These are phyloP conservation scores for Penicillium herquei DNA, from an alignment of 495 filamentous ascomycete genomes.

Conservation along the genomic window DNA sequence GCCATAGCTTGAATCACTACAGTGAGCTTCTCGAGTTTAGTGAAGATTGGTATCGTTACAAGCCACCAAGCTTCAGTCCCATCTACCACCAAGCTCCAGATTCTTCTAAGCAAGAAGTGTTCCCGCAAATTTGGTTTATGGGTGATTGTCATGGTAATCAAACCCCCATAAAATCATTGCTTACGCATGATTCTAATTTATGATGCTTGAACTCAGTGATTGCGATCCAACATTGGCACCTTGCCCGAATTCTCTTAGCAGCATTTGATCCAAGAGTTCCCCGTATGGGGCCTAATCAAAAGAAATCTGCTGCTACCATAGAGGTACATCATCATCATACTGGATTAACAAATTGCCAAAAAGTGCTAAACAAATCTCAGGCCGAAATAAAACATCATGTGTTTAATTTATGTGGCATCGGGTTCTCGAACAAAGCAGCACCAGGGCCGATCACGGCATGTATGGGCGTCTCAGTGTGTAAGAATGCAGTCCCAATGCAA, in stretches of 20 bases:
- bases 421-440: slow-evolving; percentile 3
- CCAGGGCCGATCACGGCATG: slow-evolving; percentile 2
- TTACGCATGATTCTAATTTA: neutral
- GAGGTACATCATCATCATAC: neutral
- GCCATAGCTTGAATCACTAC: neutral
- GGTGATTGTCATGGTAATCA: slow-evolving; percentile 5
- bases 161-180: neutral
- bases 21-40: neutral
- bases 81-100: neutral
- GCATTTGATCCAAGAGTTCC: slow-evolving; percentile 5
- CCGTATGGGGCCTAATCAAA: slow-evolving; percentile 1
- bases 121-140: slow-evolving; percentile 2
- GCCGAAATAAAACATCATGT: neutral
- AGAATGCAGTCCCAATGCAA: neutral
- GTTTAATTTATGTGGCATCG: slow-evolving; percentile 2
- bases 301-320: neutral
- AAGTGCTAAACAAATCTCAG: neutral
- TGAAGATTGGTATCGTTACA: neutral
- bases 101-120: neutral
- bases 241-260: slow-evolving; percentile 2
- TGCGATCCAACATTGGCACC: slow-evolving; percentile 7
- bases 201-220: neutral
- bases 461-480: slow-evolving; percentile 6
- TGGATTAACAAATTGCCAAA: neutral
- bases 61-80: slow-evolving; percentile 1